Evolutionary conservation across 441 rosid species (phyloP), one percentile per base, ranked within the genome.

Genomic region (Gossypium lobatum): DNA sequence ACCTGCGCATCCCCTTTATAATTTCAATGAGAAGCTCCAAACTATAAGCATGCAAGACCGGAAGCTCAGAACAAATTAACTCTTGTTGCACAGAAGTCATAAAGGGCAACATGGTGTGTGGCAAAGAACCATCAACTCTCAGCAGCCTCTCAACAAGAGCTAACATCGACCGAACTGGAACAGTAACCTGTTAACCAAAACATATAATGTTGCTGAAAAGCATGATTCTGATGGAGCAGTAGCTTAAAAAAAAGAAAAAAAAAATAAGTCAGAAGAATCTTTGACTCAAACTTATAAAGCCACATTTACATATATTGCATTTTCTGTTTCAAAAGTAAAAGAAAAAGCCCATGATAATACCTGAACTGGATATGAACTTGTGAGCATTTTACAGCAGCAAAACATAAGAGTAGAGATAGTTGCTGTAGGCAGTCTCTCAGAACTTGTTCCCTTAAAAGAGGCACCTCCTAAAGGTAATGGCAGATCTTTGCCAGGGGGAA

Each of bases 141-240:
- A 93, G 82, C 80, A 95, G 83, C 80, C 99, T 90, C 78, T 95
- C 90, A 79, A 90, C 81, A 79, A 93, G 88, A 48, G 90, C 86
- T 80, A 91, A 77, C 67, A 93, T 76, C 39, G 91, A 79, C 69
- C 82, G 83, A 77, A 93, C 45, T 48, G 96, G 98, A 73, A 83
- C 83, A 55, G 73, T 65, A 59, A 88, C 86, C 98, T 95, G 72
- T 77, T 59, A 74, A 52, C 70, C 61, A 83, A 79, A 75, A 64
- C 52, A 73, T n/a, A 65, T 0, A 70, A 73, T 14, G 16, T 60
- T 59, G 78, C 23, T 9, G 52, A 64, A 67, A 71, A 28, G n/a
- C 46, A 61, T 54, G 54, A 42, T 46, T 75, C 67, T 45, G 39
- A 26, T 16, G 23, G 8, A 31, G 28, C 58, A 1, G 61, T 34